Evolutionary conservation across 2,329 filamentous ascomycete genomes (phyloP).

Genomic region (Aspergillus brasiliensis): DNA sequence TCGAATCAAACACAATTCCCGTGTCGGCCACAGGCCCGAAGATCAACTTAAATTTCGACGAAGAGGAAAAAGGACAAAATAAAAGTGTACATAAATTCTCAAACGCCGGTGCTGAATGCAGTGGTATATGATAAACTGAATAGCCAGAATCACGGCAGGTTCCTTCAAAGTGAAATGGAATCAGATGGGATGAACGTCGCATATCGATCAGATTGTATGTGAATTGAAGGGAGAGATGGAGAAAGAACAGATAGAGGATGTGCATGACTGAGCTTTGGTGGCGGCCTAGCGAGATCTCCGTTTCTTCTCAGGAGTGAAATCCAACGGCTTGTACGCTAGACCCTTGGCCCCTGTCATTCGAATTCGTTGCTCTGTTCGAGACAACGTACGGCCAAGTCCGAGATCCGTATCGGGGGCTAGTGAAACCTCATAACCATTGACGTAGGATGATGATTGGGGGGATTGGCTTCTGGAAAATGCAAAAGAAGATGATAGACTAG

Average conservation of each 20-base stretch:
- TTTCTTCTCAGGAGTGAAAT: slow-evolving; percentile 29
- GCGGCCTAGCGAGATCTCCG: slow-evolving; percentile 8
- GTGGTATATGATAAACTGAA: background rate
- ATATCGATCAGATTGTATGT: background rate
- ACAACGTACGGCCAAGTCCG: slow-evolving; percentile 43
- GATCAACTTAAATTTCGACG: too few relatives aligned
- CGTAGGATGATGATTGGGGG: slow-evolving; percentile 27
- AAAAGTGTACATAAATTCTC: background rate
- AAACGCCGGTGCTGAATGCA: background rate
- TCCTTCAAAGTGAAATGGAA: too few relatives aligned
- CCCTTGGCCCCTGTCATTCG: slow-evolving; percentile 46
- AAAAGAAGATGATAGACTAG: slow-evolving; percentile 28
- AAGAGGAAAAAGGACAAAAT: background rate
- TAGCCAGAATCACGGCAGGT: background rate
- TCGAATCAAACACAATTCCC: slow-evolving; percentile 9
- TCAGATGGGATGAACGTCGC: background rate
- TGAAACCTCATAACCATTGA: slow-evolving; percentile 45
- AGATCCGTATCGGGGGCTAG: slow-evolving; percentile 42
- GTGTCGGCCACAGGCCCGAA: background rate
- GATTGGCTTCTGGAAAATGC: slow-evolving; percentile 32
- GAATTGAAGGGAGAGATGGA: background rate
- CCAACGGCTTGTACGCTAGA: slow-evolving; percentile 44
- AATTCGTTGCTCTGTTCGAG: slow-evolving; percentile 48
- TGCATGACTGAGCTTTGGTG: background rate
- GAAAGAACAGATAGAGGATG: background rate